phyloP scores from a whole-genome alignment of 2,329 filamentous ascomycete species.

The Onygena corvina region DNA sequence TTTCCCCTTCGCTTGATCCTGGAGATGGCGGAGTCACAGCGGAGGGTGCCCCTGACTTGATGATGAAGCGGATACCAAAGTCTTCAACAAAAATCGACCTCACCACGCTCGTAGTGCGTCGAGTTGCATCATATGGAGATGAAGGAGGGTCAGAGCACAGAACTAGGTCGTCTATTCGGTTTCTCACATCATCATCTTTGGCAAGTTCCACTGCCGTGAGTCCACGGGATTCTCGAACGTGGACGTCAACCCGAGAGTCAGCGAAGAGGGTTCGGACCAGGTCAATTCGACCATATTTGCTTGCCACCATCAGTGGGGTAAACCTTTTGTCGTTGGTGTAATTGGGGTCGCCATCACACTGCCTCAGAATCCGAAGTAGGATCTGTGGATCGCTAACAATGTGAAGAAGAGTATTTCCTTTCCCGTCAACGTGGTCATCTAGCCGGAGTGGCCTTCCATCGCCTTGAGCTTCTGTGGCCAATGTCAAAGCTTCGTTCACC shows the following conservation, averaged over 20 bases:
- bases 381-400: constrained; percentile 79
- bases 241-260: constrained; percentile 75
- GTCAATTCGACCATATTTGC: constrained; percentile 92
- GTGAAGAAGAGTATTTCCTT: constrained; percentile 91
- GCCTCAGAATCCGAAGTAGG: constrained; percentile 60
- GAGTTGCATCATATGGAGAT: constrained; percentile 50
- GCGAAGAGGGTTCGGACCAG: constrained; percentile 80
- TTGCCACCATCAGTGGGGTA: constrained; percentile 93
- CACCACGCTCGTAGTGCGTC: constrained; percentile 81
- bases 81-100: constrained; percentile 96
- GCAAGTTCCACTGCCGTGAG: constrained; percentile 91
- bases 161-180: constrained; percentile 87
- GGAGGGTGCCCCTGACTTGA: constrained; percentile 76
- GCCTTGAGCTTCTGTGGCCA: constrained; percentile 60
- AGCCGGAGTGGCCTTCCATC: constrained; percentile 73
- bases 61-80: constrained; percentile 76
- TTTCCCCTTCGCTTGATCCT: constrained; percentile 43
- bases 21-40: constrained; percentile 28
- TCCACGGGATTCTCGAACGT: constrained; percentile 71
- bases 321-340: constrained; percentile 90
- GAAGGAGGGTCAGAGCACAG: constrained; percentile 56
- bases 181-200: constrained; percentile 94
- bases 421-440: constrained; percentile 82
- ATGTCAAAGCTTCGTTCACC: constrained; percentile 68
- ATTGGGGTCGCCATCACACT: constrained; percentile 91